phyloP scores from a whole-genome alignment of 306 rosid genomes.

The Lotus japonicus region DNA sequence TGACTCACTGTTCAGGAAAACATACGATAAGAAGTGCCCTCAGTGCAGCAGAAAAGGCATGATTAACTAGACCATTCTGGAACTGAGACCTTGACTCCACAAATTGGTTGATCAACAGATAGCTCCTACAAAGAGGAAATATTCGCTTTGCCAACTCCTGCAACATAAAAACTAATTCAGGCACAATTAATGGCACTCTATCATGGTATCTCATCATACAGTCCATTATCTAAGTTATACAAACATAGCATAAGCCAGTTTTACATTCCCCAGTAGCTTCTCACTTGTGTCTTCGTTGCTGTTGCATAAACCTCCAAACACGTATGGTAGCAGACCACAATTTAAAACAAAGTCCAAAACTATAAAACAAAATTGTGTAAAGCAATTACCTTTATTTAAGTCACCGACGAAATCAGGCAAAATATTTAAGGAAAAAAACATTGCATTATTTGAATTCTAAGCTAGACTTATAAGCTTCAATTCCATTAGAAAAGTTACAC shows the following conservation, averaged over 20 bases:
- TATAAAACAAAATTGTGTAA: neutral
- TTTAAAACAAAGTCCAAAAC: neutral
- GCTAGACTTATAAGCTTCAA: neutral
- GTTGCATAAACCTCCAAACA: neutral
- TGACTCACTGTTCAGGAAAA: slow-evolving; percentile 30
- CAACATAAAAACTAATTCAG: slow-evolving; percentile 22
- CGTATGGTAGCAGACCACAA: neutral
- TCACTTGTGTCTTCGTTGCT: neutral
- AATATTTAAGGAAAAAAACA: neutral
- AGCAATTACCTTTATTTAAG: neutral
- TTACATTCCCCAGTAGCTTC: neutral
- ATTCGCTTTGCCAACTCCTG: slow-evolving; percentile 91
- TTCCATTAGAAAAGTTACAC: neutral
- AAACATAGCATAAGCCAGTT: neutral
- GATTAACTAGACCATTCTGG: slow-evolving; percentile 89
- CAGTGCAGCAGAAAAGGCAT: slow-evolving; percentile 95
- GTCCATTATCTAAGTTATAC: neutral
- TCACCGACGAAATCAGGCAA: neutral
- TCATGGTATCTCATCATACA: neutral
- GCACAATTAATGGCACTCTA: neutral
- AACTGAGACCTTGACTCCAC: slow-evolving; percentile 89
- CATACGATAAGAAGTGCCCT: slow-evolving; percentile 89
- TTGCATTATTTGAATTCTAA: neutral
- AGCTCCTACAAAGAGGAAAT: slow-evolving; percentile 84
- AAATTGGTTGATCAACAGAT: slow-evolving; percentile 67